Evolutionary conservation across 140 eudicot genomes (phyloP).

Genomic region (Erigeron philadelphicus): DNA sequence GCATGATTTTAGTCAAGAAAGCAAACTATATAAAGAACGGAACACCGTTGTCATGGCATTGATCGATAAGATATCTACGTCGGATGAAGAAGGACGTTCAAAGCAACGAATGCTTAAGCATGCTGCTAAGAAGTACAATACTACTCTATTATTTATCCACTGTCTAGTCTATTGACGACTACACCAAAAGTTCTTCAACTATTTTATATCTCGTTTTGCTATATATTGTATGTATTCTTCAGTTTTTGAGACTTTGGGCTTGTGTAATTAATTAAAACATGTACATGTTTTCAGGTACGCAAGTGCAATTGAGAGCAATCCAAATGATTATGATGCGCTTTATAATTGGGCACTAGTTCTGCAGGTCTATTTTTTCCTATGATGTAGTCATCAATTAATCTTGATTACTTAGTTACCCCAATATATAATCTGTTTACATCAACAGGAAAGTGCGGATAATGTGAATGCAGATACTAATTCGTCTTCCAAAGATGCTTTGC

Average conservation of each 20-base stretch:
- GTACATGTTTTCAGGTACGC: slow-evolving; percentile 68
- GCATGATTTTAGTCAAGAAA: slow-evolving; percentile 43
- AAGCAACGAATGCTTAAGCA: slow-evolving; percentile 78
- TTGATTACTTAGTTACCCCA: not conserved
- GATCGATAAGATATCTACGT: slow-evolving; percentile 60
- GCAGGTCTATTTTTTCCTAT: slow-evolving; percentile 50
- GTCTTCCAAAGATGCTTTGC: slow-evolving; percentile 84
- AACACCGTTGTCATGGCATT: slow-evolving; percentile 71
- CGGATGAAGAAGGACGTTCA: slow-evolving; percentile 77
- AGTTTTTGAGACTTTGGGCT: not conserved
- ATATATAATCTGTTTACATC: not conserved
- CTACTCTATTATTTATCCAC: no score
- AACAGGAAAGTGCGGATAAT: slow-evolving; percentile 97
- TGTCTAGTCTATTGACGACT: no score
- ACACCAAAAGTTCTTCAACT: no score
- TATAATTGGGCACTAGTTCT: slow-evolving; percentile 98
- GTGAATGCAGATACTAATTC: slow-evolving; percentile 58
- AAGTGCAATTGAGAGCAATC: slow-evolving; percentile 79
- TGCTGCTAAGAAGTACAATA: slow-evolving; percentile 74
- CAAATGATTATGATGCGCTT: slow-evolving; percentile 88
- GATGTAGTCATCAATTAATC: not conserved
- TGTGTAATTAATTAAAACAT: not conserved
- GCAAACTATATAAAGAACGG: slow-evolving; percentile 42
- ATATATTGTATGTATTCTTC: no score
- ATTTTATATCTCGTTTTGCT: no score